phyloP scores from a whole-genome alignment of 2,329 filamentous ascomycete species.

The Colletotrichum trifolii region DNA sequence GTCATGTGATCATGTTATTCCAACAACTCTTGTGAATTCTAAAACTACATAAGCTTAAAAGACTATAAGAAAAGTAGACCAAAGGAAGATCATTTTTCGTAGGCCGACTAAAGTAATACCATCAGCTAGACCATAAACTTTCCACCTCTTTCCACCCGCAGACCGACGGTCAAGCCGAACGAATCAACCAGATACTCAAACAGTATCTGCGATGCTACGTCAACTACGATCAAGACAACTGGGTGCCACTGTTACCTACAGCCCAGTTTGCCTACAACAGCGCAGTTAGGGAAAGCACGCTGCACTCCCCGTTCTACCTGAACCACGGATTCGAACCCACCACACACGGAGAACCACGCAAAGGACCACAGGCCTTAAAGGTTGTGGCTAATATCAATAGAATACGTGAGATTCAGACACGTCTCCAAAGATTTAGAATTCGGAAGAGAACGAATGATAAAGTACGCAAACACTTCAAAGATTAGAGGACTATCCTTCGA shows the following conservation, averaged over 20 bases:
- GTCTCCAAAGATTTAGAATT: conserved; percentile 1
- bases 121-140: conserved; percentile 3
- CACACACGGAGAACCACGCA: neutral
- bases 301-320: conserved; percentile 9
- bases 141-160: conserved; percentile 4
- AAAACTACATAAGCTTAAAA: too few relatives aligned
- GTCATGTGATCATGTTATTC: too few relatives aligned
- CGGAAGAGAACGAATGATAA: neutral
- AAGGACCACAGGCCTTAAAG: neutral
- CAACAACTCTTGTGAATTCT: too few relatives aligned
- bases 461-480: neutral
- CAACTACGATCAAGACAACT: neutral
- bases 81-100: too few relatives aligned
- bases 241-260: neutral
- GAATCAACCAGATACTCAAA: neutral
- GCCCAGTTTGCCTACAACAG: too few relatives aligned
- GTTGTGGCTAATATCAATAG: neutral
- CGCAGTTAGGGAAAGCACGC: conserved; percentile 5
- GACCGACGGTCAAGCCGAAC: neutral
- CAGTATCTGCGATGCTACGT: neutral
- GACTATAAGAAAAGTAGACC: too few relatives aligned
- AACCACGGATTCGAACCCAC: conserved; percentile 5
- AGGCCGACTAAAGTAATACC: too few relatives aligned
- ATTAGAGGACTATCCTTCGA: conserved; percentile 3
- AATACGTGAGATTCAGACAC: too few relatives aligned